Conservation (phyloP, 2,329 filamentous ascomycete genomes). For the Bipolaris oryzae region DNA sequence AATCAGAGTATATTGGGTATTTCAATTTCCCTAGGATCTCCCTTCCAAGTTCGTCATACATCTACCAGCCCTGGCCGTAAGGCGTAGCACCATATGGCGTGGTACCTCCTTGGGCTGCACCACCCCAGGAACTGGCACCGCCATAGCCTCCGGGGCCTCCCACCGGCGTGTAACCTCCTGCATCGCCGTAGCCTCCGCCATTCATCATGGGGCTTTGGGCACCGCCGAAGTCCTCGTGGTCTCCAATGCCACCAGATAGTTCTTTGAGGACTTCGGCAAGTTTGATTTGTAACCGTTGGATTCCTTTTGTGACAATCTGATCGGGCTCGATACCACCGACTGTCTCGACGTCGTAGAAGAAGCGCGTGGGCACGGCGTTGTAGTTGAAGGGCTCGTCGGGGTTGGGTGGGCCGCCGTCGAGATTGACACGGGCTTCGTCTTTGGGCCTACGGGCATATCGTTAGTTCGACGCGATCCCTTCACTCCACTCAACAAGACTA, state of each 20-base stretch:
- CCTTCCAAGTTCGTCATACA: background rate
- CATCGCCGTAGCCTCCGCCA: conserved; percentile 60
- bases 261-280: conserved; percentile 78
- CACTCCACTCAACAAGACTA: background rate
- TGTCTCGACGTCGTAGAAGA: conserved; percentile 94
- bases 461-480: background rate
- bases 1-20: background rate
- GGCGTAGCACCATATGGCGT: conserved; percentile 67
- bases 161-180: conserved; percentile 66
- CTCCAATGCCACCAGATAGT: conserved; percentile 62
- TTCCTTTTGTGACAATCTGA: conserved; percentile 84
- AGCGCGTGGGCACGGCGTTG: conserved; percentile 79
- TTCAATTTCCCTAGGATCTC: background rate
- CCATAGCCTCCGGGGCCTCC: conserved; percentile 59
- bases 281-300: conserved; percentile 88
- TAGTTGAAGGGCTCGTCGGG: conserved; percentile 91
- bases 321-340: conserved; percentile 89
- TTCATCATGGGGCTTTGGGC: conserved; percentile 67
- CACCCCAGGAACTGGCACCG: conserved; percentile 69
- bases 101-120: conserved; percentile 46
- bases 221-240: conserved; percentile 63
- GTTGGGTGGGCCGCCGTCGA: conserved; percentile 73
- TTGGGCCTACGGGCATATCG: conserved; percentile 66
- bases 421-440: conserved; percentile 78
- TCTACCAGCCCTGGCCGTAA: conserved; percentile 55